A percentile compares a stretch with the other conserved stretches of the same genome.
phyloP scores from a whole-genome alignment of 2,329 filamentous ascomycete species.

The Pseudogymnoascus sp. region DNA sequence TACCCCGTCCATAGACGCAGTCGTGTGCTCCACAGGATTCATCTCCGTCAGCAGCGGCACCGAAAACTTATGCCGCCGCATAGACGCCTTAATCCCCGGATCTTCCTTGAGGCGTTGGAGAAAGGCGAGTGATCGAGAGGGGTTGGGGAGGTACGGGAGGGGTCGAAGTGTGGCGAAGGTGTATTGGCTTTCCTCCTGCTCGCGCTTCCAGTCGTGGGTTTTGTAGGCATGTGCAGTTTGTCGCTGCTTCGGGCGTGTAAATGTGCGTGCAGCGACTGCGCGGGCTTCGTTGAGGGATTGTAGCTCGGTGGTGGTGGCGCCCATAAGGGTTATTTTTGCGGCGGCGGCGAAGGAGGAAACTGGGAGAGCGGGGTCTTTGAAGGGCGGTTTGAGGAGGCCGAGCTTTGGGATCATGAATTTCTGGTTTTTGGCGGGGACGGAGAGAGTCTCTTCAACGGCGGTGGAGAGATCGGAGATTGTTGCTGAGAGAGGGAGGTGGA shows the following conservation, averaged over 20 bases:
- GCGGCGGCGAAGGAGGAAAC: slow-evolving; percentile 40
- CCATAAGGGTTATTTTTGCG: slow-evolving; percentile 60
- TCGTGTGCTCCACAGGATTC: slow-evolving; percentile 78
- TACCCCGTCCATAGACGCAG: slow-evolving; percentile 60
- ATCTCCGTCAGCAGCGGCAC: slow-evolving; percentile 90
- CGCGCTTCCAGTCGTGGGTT: slow-evolving; percentile 39
- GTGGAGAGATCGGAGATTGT: slow-evolving; percentile 53
- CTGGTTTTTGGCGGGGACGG: slow-evolving; percentile 55
- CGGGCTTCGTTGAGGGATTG: slow-evolving; percentile 44
- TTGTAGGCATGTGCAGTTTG: slow-evolving; percentile 33
- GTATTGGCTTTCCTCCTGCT: slow-evolving; percentile 50
- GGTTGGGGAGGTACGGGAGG: slow-evolving; percentile 68
- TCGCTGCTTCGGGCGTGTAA: slow-evolving; percentile 31
- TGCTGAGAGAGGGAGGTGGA: slow-evolving; percentile 38
- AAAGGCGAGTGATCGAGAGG: slow-evolving; percentile 62
- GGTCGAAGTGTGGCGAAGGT: slow-evolving; percentile 75
- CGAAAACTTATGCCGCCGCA: slow-evolving; percentile 76
- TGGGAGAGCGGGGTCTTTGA: slow-evolving; percentile 48
- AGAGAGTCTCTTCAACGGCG: slow-evolving; percentile 47
- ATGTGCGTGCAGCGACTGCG: slow-evolving; percentile 41
- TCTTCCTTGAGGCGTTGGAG: slow-evolving; percentile 72
- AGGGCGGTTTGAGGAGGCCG: slow-evolving; percentile 56
- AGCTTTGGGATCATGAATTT: slow-evolving; percentile 61
- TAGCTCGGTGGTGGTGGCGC: slow-evolving; percentile 54
- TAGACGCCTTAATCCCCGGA: slow-evolving; percentile 73